Percentiles rank a stretch among this genome's conserved stretches.
Evolutionary conservation across 148 eudicot genomes (phyloP).

Genomic region (Agrostemma githago): DNA sequence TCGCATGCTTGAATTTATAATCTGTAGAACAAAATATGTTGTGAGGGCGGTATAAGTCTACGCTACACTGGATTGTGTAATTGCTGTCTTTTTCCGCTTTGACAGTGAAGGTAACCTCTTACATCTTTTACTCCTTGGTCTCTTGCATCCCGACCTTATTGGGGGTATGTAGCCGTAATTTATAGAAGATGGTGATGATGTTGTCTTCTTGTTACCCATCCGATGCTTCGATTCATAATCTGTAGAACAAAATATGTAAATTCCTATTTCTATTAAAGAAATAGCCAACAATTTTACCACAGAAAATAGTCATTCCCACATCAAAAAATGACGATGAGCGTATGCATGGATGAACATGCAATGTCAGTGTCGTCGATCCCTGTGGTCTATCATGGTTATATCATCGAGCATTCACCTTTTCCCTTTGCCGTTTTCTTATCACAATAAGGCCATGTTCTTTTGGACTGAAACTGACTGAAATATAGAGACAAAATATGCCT

Average conservation of each 20-base stretch:
- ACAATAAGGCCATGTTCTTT: not conserved
- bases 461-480: too few species aligned
- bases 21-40: not conserved
- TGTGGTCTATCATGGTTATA: not conserved
- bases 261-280: not conserved
- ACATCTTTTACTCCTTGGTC: slow-evolving; percentile 4
- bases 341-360: not conserved
- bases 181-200: not conserved
- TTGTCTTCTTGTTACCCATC: not conserved
- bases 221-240: not conserved
- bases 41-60: too few species aligned
- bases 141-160: slow-evolving; percentile 1
- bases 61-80: too few species aligned
- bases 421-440: not conserved
- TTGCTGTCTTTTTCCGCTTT: too few species aligned
- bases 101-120: not conserved
- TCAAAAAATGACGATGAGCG: too few species aligned
- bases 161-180: not conserved
- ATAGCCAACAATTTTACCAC: not conserved
- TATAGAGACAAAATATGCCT: too few species aligned
- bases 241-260: not conserved
- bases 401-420: not conserved
- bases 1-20: not conserved
- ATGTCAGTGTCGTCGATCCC: not conserved
- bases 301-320: not conserved